Evolutionary conservation across 2,329 filamentous ascomycete genomes (phyloP).

Genomic region (Fonsecaea pedrosoi): DNA sequence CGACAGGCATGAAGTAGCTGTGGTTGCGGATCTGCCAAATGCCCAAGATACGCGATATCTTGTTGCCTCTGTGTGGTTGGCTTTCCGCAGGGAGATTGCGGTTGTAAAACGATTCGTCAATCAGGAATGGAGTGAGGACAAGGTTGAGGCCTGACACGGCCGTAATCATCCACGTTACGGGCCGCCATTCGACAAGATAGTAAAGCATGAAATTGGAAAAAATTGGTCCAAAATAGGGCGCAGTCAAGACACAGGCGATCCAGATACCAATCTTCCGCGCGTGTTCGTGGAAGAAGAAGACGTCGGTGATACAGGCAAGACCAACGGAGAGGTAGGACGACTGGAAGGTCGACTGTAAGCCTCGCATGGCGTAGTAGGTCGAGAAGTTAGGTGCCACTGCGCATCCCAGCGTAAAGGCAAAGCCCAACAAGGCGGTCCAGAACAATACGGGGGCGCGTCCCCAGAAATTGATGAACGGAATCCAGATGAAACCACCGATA

Average conservation of each 20-base stretch:
- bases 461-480: conserved; percentile 49
- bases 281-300: conserved; percentile 50
- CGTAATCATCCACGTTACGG: conserved; percentile 45
- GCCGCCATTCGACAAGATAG: conserved; percentile 44
- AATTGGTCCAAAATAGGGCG: conserved; percentile 36
- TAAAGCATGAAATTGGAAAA: conserved; percentile 46
- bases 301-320: conserved; percentile 52
- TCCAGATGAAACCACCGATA: conserved; percentile 48
- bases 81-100: conserved; percentile 33
- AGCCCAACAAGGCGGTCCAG: conserved; percentile 44
- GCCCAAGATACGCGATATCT: conserved; percentile 41
- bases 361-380: conserved; percentile 49
- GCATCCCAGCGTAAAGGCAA: conserved; percentile 48
- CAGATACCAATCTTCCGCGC: conserved; percentile 50
- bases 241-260: conserved; percentile 44
- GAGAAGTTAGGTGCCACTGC: conserved; percentile 46
- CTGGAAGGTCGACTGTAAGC: conserved; percentile 53
- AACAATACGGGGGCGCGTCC: conserved; percentile 54
- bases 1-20: conserved; percentile 41
- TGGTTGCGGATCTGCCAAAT: conserved; percentile 34
- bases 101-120: conserved; percentile 49
- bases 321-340: conserved; percentile 49
- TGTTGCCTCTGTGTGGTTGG: conserved; percentile 37
- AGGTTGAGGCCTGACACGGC: conserved; percentile 40
- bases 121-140: conserved; percentile 43